Percentiles rank a stretch among this genome's conserved stretches.
These are phyloP conservation scores for Glycyrrhiza uralensis DNA, from an alignment of 306 rosid species.

Conservation along the genomic window DNA sequence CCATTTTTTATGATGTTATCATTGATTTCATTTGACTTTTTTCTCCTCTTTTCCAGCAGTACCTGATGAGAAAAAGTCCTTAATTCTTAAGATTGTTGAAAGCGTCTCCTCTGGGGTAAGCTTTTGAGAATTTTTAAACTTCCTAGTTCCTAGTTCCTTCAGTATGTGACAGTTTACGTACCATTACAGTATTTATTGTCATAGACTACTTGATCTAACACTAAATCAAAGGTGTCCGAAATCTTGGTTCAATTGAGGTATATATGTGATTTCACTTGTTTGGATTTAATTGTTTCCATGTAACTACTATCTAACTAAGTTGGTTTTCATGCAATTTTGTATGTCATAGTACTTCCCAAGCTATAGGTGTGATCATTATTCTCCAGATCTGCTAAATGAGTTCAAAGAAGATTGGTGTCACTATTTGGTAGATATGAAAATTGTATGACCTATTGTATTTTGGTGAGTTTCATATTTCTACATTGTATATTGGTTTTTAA, in stretches of 20 bases:
- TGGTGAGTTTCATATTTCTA: too few species aligned
- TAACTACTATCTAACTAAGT: too few species aligned
- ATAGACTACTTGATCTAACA: neutral
- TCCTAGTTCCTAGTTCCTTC: neutral
- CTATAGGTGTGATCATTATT: too few species aligned
- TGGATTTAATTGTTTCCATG: too few species aligned
- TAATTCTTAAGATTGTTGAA: constrained; percentile 97
- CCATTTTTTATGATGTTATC: neutral
- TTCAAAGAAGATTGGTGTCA: too few species aligned
- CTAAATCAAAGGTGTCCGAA: neutral
- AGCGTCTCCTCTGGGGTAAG: constrained; percentile 97
- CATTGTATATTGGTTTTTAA: too few species aligned
- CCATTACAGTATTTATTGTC: neutral
- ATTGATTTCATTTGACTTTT: neutral
- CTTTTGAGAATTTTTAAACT: constrained; percentile 7
- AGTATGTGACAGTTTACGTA: neutral
- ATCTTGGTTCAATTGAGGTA: neutral
- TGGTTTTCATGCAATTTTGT: too few species aligned
- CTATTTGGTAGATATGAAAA: too few species aligned
- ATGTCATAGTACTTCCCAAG: too few species aligned
- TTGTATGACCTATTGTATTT: too few species aligned
- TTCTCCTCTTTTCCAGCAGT: constrained; percentile 48
- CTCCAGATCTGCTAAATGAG: too few species aligned
- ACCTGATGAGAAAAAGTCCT: constrained; percentile 91
- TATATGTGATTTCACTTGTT: too few species aligned